Evolutionary conservation across 169 alveolate genomes (phyloP).

Genomic region (Plasmodium ovale): DNA sequence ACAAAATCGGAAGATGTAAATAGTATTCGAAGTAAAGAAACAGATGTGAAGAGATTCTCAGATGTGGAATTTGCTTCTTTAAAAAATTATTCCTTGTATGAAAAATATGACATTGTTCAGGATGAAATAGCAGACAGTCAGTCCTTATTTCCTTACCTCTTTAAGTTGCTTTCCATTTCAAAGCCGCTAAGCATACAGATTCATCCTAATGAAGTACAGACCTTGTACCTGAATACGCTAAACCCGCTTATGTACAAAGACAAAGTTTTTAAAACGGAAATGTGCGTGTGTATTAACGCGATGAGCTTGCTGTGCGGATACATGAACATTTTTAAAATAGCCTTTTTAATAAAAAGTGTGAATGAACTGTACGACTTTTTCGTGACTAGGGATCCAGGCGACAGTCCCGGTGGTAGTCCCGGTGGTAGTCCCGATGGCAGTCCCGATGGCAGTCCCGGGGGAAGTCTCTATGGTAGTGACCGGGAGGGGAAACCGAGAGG

Average conservation of each 20-base stretch:
- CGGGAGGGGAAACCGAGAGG: not conserved
- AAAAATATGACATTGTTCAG: slow-evolving; percentile 12
- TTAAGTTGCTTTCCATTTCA: slow-evolving; percentile 82
- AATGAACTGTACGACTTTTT: slow-evolving; percentile 42
- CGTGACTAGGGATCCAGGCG: not conserved
- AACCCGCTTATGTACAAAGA: slow-evolving; percentile 53
- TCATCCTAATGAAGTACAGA: slow-evolving; percentile 81
- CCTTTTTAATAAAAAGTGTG: slow-evolving; percentile 34
- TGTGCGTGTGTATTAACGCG: slow-evolving; percentile 63
- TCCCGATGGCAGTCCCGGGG: too few species aligned
- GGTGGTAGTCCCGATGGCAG: not conserved
- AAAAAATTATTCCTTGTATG: slow-evolving; percentile 3
- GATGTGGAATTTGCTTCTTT: slow-evolving; percentile 20
- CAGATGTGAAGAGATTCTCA: slow-evolving; percentile 17
- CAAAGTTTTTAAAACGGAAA: slow-evolving; percentile 69
- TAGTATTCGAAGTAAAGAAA: not conserved
- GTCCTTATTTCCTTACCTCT: slow-evolving; percentile 60
- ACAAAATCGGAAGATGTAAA: slow-evolving; percentile 17
- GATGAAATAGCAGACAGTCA: not conserved
- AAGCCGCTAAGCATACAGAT: slow-evolving; percentile 84
- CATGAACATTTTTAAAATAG: slow-evolving; percentile 47
- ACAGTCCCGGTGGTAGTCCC: too few species aligned
- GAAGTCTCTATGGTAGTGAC: too few species aligned
- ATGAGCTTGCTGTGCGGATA: slow-evolving; percentile 56
- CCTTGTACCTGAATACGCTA: slow-evolving; percentile 41